These are phyloP conservation scores for Saccharomyces hybrid DNA, from an alignment of 1,139 yeast genomes.

Conservation along the genomic window DNA sequence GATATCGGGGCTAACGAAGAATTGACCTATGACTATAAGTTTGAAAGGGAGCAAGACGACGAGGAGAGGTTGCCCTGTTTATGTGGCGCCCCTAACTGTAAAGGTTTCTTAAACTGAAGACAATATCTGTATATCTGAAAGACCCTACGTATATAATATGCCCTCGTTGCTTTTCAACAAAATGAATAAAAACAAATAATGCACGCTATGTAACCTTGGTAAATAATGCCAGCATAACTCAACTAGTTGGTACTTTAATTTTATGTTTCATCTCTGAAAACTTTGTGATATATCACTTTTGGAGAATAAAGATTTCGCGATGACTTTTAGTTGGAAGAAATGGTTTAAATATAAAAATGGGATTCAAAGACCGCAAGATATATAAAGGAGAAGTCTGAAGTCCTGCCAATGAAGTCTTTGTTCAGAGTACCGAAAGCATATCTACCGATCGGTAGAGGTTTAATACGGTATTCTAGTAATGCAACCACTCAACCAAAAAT, in stretches of 20 bases:
- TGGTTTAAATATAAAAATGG: background rate
- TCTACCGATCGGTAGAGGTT: background rate
- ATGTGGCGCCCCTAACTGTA: slow-evolving; percentile 92
- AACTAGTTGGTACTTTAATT: background rate
- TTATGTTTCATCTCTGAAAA: background rate
- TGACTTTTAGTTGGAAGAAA: background rate
- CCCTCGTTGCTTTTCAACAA: background rate
- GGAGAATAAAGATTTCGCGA: background rate
- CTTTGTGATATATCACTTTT: background rate
- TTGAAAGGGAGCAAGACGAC: slow-evolving; percentile 84
- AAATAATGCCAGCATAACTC: background rate
- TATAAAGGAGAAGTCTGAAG: background rate
- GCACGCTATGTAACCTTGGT: background rate
- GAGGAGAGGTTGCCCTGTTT: slow-evolving; percentile 85
- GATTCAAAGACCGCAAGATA: background rate
- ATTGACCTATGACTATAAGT: slow-evolving; percentile 89
- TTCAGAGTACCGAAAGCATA: background rate
- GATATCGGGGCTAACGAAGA: slow-evolving; percentile 89
- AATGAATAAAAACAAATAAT: background rate
- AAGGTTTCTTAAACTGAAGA: slow-evolving; percentile 71
- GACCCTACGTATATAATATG: too few relatives aligned
- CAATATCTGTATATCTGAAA: background rate
- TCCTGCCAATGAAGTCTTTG: background rate
- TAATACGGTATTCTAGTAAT: background rate
- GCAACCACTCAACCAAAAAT: background rate